Evolutionary conservation across 2,329 filamentous ascomycete genomes (phyloP).

Genomic region (Paradendryphiella salina): DNA sequence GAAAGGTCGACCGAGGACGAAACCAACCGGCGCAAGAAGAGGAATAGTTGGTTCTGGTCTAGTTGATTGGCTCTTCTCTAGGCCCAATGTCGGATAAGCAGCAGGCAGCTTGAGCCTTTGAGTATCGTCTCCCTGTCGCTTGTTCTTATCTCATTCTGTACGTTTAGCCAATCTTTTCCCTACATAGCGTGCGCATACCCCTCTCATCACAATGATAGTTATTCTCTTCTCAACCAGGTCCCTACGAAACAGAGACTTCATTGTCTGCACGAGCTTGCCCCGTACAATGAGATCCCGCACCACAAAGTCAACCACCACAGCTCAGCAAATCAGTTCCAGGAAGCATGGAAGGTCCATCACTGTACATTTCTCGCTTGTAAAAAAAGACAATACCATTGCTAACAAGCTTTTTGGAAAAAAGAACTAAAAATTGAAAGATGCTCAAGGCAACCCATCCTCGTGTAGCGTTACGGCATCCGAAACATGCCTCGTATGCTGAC

Average conservation of each 20-base stretch:
- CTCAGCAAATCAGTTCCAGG: too few species aligned
- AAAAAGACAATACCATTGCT: too few species aligned
- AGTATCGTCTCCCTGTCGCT: background rate
- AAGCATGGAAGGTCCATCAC: too few species aligned
- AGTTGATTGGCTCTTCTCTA: background rate
- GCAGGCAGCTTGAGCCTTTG: background rate
- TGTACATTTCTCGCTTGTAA: too few species aligned
- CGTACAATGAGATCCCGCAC: too few species aligned
- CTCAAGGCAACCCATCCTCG: background rate
- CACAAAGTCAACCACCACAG: too few species aligned
- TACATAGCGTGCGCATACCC: constrained; percentile 8
- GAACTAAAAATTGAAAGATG: too few species aligned
- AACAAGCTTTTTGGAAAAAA: too few species aligned
- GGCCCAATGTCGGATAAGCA: background rate
- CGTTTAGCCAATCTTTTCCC: background rate
- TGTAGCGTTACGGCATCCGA: background rate
- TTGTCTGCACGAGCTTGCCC: too few species aligned
- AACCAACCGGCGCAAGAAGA: constrained; percentile 19
- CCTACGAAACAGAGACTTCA: background rate
- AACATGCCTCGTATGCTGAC: background rate
- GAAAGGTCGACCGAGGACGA: constrained; percentile 3
- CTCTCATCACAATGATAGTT: background rate
- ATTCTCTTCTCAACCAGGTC: background rate
- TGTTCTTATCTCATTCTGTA: background rate
- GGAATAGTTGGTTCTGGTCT: constrained; percentile 43